Base-by-base conservation (phyloP, 768 basidiomycete genomes). In the Mycena vitilis region DNA sequence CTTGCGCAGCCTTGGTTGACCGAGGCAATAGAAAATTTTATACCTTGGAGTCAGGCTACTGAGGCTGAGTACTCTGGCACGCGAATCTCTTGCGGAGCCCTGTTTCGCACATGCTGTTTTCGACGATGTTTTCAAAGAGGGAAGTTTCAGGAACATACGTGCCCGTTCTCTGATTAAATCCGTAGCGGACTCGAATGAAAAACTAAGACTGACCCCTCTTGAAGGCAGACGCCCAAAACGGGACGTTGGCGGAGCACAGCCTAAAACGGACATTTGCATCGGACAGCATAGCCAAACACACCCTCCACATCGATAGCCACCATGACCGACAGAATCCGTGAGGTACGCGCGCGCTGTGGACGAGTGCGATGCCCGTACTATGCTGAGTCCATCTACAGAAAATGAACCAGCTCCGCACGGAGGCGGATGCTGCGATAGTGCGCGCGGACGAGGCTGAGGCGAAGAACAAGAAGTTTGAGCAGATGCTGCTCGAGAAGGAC, bases 371-470 rank as follows among this genome's bases (percentile, higher is more conserved):
- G 57, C 57, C 20, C 20, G 15, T 34, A 44, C 25, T 56, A 13
- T 59, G 34, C 56, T 54, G 40, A 61, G 38, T 13, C 58, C 51
- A 20, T 47, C 22, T 2, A 4, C 70, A 94, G 93, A 93, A 89
- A 91, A 83, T 98, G 82, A 86, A 80, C 76, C 70, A 82, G 51
- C 89, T 98, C 73, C 95, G 95, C 70, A 77, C 78, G 44, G 96
- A 99, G 84, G 95, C 95, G 60, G 98, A 99, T 79, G 76, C 75
- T 58, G 92, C 95, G 48, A 81, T 92, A 63, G 78, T 80, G 30
- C 94, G 98, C 63, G 98, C 97, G 38, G 98, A 99, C 75, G 85
- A 81, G 15, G 94, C 95, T 13, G 97, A 99, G 78, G 83, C 82
- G 5, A 91, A 93, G 85, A 89, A 88, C 84, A 97, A 96, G 88